Evolutionary conservation across 2,329 filamentous ascomycete genomes (phyloP).

Genomic region (Penicillium janthinellum): DNA sequence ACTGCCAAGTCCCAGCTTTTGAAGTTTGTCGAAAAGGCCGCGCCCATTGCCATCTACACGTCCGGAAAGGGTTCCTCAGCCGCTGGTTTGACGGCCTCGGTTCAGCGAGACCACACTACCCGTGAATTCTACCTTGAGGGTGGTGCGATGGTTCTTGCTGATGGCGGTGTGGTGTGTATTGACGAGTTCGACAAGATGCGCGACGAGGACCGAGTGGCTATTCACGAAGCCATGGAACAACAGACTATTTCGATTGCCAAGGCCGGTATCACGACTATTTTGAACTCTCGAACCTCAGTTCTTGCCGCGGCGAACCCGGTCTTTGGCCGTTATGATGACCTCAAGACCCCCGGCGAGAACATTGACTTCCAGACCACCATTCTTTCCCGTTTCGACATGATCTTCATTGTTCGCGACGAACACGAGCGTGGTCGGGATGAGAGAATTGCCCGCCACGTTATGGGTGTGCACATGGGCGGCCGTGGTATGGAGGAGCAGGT

Average conservation of each 20-base stretch:
- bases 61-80: constrained; percentile 98
- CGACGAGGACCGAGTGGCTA: constrained; percentile 95
- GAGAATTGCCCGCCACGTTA: constrained; percentile 93
- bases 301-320: constrained; percentile 95
- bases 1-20: constrained; percentile 96
- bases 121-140: constrained; percentile 98
- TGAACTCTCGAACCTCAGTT: constrained; percentile 93
- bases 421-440: constrained; percentile 89
- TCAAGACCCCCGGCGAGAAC: constrained; percentile 96
- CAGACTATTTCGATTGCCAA: constrained; percentile 99
- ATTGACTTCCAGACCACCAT: constrained; percentile 99
- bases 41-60: constrained; percentile 97
- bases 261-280: constrained; percentile 95
- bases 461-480: constrained; percentile 94
- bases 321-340: constrained; percentile 95
- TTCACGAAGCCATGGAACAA: constrained; percentile 99
- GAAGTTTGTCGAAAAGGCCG: constrained; percentile 96
- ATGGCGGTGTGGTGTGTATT: constrained; percentile 96
- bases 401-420: constrained; percentile 96
- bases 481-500: constrained; percentile 77
- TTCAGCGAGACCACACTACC: constrained; percentile 88
- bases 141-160: constrained; percentile 96
- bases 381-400: constrained; percentile 98
- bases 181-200: constrained; percentile 99
- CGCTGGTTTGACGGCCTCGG: constrained; percentile 94